Conservation (phyloP, 2,329 filamentous ascomycete species). For the Mycosphaerella sp. region DNA sequence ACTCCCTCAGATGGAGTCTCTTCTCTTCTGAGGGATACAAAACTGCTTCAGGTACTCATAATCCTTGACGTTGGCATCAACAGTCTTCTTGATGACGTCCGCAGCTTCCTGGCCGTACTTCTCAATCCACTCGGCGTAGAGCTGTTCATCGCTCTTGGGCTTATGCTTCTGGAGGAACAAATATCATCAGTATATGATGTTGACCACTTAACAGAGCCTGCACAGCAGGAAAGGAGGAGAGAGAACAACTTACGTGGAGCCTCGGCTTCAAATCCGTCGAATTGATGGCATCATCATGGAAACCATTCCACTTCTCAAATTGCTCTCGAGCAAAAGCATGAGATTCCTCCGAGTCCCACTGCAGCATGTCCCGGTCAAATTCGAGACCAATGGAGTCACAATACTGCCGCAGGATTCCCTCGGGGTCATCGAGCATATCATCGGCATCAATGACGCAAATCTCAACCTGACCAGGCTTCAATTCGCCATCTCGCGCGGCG, state of each 20-base stretch:
- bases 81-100: conserved; percentile 62
- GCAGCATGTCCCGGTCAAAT: conserved; percentile 70
- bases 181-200: conserved; percentile 1
- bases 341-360: conserved; percentile 72
- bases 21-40: conserved; percentile 37
- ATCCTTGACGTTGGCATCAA: conserved; percentile 63
- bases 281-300: conserved; percentile 89
- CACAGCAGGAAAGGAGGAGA: not conserved
- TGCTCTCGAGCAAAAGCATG: conserved; percentile 61
- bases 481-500: conserved; percentile 36
- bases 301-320: conserved; percentile 96
- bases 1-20: conserved; percentile 8
- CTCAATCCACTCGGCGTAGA: conserved; percentile 64
- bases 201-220: no score
- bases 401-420: conserved; percentile 67
- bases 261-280: conserved; percentile 70
- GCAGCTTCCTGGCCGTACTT: conserved; percentile 69
- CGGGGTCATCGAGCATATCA: conserved; percentile 81
- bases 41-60: conserved; percentile 81
- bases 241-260: conserved; percentile 46
- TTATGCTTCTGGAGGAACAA: conserved; percentile 49
- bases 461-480: conserved; percentile 41
- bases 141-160: conserved; percentile 56
- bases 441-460: conserved; percentile 91
- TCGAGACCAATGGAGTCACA: conserved; percentile 75